phyloP scores from a whole-genome alignment of 176 grass and related monocot genomes.

The Aegilops longissima region DNA sequence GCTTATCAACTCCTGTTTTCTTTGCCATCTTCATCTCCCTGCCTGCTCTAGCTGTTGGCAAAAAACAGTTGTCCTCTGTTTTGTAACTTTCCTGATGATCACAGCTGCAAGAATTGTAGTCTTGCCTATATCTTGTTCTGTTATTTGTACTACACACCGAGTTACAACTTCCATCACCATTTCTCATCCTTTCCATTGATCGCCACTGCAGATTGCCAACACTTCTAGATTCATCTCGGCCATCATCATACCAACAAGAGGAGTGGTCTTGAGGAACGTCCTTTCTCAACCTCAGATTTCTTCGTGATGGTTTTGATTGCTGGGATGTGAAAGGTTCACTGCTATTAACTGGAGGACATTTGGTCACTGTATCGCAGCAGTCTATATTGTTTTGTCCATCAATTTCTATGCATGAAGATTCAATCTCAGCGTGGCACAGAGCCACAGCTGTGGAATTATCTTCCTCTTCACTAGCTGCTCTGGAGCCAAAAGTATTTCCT shows the following conservation, averaged over 20 bases:
- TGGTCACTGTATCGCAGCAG: constrained; percentile 28
- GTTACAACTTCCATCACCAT: constrained; percentile 46
- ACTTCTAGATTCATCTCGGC: constrained; percentile 38
- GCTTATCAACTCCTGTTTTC: constrained; percentile 44
- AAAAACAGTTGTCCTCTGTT: constrained; percentile 31
- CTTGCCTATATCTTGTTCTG: constrained; percentile 59
- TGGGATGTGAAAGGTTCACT: constrained; percentile 50
- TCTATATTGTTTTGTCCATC: constrained; percentile 22
- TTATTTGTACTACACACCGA: constrained; percentile 42
- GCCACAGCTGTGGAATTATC: constrained; percentile 23
- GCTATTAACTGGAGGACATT: constrained; percentile 33
- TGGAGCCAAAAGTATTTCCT: constrained; percentile 34
- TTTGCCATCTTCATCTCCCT: constrained; percentile 63
- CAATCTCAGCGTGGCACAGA: constrained; percentile 30
- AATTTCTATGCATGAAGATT: constrained; percentile 25
- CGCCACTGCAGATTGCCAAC: constrained; percentile 43
- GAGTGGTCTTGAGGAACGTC: constrained; percentile 44
- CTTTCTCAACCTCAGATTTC: constrained; percentile 62
- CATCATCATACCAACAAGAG: constrained; percentile 46
- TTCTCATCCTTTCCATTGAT: constrained; percentile 54
- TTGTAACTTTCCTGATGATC: constrained; percentile 41
- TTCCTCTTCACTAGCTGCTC: constrained; percentile 50
- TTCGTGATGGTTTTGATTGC: constrained; percentile 57
- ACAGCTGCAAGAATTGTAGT: constrained; percentile 61
- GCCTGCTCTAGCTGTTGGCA: constrained; percentile 31